Conservation (phyloP, 441 rosid genomes). For the Euphorbia schlechtendalii region DNA sequence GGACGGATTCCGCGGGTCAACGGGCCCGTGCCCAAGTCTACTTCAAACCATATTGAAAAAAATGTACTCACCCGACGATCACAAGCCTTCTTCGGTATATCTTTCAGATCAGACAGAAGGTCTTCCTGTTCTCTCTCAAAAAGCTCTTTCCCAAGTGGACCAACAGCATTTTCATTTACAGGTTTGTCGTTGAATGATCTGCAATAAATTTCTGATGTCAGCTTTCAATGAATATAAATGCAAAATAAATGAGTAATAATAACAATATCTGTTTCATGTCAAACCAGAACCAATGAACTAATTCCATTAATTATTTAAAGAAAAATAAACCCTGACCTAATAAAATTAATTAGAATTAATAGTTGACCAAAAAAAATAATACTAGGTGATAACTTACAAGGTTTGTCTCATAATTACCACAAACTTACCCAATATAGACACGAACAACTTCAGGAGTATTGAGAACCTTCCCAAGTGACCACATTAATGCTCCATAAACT, state of each 20-base stretch:
- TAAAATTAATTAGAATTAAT: neutral
- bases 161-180: slow-evolving; percentile 58
- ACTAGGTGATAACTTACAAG: neutral
- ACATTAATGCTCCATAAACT: slow-evolving; percentile 97
- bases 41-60: neutral
- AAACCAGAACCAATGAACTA: neutral
- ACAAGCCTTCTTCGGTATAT: slow-evolving; percentile 96
- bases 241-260: neutral
- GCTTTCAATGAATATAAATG: neutral
- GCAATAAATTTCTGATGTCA: slow-evolving; percentile 17
- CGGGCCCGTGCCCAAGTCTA: too few species aligned
- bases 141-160: slow-evolving; percentile 91
- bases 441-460: slow-evolving; percentile 93
- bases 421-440: slow-evolving; percentile 84
- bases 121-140: slow-evolving; percentile 94
- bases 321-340: neutral
- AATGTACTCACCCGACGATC: slow-evolving; percentile 78
- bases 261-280: neutral
- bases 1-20: too few species aligned
- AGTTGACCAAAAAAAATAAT: neutral
- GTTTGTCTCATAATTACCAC: neutral
- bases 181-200: slow-evolving; percentile 96
- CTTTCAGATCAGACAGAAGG: slow-evolving; percentile 84
- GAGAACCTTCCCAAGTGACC: slow-evolving; percentile 97
- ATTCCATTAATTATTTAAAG: neutral